These are phyloP conservation scores for Sanghuangporus sanghuang DNA, from an alignment of 1,284 basidiomycete species.

Conservation along the genomic window DNA sequence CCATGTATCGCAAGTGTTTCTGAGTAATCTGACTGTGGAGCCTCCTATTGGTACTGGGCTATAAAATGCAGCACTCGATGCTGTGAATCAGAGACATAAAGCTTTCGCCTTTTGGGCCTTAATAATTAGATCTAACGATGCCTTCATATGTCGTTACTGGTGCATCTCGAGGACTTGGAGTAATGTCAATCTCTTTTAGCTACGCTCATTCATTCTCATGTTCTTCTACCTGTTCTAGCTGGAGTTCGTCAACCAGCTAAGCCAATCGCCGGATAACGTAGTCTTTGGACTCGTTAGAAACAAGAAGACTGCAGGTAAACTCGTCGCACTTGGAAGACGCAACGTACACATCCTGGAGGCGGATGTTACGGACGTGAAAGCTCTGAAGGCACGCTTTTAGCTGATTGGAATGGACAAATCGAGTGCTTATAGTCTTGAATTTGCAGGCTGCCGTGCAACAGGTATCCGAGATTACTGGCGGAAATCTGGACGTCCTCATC, in stretches of 20 bases:
- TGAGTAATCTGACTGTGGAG: no score
- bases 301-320: constrained; percentile 20
- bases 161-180: constrained; percentile 29
- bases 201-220: neutral
- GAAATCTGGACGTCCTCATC: constrained; percentile 30
- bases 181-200: constrained; percentile 5
- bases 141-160: constrained; percentile 29
- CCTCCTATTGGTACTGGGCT: no score
- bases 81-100: no score
- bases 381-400: constrained; percentile 22
- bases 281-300: constrained; percentile 33
- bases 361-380: constrained; percentile 27
- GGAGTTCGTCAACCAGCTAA: constrained; percentile 31
- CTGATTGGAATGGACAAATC: no score
- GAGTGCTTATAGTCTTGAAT: neutral
- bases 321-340: constrained; percentile 18
- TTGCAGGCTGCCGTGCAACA: constrained; percentile 21
- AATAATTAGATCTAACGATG: constrained; percentile 17
- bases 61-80: no score
- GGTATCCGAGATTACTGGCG: constrained; percentile 26
- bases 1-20: no score
- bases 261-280: constrained; percentile 22
- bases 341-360: constrained; percentile 30
- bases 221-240: constrained; percentile 22
- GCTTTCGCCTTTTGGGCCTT: no score